Evolutionary conservation across 345 rosid species (phyloP), one percentile per base, ranked within the genome.

Genomic region (Rhodomyrtus tomentosa): DNA sequence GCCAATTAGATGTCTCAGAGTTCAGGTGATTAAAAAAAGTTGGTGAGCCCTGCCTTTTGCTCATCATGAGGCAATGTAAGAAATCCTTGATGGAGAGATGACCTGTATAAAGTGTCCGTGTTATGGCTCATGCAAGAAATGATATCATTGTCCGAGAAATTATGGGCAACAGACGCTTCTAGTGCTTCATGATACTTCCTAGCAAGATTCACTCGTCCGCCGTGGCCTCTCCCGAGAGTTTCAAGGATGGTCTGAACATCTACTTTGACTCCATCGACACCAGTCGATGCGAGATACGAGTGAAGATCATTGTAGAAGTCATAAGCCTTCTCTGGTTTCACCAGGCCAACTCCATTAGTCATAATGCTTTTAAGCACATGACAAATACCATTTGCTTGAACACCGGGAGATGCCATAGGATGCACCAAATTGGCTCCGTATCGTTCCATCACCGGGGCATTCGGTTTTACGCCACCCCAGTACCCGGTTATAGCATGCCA

Each of bases 121-220:
- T 89, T 89, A 56, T 89, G 92, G 81, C 92, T 76, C 92, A 91
- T 91, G 55, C 91, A 91, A 25, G 90, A 84, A 42, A 91, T 91
- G 80, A 89, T 84, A 18, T 88, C 87, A 83, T 91, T 91, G 80
- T 88, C 89, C 5, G 84, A 85, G 84, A 91, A 91, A 83, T 91
- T 89, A 29, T 86, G 51, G 13, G 88, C 86, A 73, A 89, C 74
- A 2, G 92, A 91, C 4, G 87, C 88, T 84, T 91, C 91, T 18
- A 91, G 92, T 52, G 91, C 92, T 59, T 88, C 90, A 55, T 84
- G 85, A 86, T 88, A 91, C 72, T 53, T 72, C 25, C 87, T 87
- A 62, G 91, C 86, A 53, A 91, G 87, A 27, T 86, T 85, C 29
- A 91, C 91, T 81, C 92, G 84, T 58, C 90, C 91, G 27, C 91